phyloP scores from a whole-genome alignment of 148 eudicot species.

The Linanthus parryae region DNA sequence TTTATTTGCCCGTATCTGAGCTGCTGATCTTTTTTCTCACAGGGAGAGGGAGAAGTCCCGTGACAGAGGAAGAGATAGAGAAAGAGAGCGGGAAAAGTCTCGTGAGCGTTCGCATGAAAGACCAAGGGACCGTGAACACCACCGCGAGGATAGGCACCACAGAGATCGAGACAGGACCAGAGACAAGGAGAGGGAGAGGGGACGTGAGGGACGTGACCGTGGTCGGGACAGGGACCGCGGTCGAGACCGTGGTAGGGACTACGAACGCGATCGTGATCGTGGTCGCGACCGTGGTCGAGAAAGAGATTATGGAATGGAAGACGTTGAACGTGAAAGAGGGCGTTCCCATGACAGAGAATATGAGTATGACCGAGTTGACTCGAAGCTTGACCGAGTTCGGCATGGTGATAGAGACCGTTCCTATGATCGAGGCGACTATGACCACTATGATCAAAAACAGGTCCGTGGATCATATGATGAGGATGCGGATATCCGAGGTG shows the following conservation, averaged over 20 bases:
- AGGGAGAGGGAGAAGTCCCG: constrained; percentile 96
- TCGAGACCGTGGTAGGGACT: constrained; percentile 46
- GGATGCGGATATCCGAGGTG: background rate
- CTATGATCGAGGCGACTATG: constrained; percentile 46
- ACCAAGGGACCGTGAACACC: constrained; percentile 83
- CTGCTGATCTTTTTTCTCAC: no score
- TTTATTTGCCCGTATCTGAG: no score
- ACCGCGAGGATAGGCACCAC: constrained; percentile 80
- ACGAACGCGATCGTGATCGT: constrained; percentile 20
- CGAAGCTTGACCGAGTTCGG: constrained; percentile 56
- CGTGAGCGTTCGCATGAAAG: constrained; percentile 83
- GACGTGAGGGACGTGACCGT: constrained; percentile 54
- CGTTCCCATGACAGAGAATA: constrained; percentile 79
- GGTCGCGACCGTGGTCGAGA: constrained; percentile 52
- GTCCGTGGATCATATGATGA: constrained; percentile 37
- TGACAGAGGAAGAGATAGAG: constrained; percentile 72
- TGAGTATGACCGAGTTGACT: constrained; percentile 53
- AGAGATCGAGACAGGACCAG: constrained; percentile 82
- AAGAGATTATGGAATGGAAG: constrained; percentile 50
- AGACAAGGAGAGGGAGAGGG: constrained; percentile 57
- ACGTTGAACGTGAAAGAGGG: constrained; percentile 50
- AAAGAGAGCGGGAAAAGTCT: constrained; percentile 63
- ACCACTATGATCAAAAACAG: constrained; percentile 41
- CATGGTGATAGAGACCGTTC: constrained; percentile 45
- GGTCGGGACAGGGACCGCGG: constrained; percentile 57